These are phyloP conservation scores for Cystofilobasidium capitatum DNA, from an alignment of 768 basidiomycete species.

Conservation along the genomic window DNA sequence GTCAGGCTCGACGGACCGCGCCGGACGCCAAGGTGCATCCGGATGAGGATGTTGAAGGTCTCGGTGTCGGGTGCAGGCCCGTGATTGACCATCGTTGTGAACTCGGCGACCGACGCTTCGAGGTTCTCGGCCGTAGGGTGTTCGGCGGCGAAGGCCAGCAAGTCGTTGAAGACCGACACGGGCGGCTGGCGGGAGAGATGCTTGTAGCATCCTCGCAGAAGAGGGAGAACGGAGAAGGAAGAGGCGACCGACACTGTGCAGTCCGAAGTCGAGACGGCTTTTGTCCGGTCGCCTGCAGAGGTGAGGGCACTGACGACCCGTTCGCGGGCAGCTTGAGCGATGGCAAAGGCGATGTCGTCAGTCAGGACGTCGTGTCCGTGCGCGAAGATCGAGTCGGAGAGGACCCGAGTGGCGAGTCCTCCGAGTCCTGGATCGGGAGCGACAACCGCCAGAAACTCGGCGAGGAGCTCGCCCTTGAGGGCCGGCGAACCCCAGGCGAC, in stretches of 20 bases:
- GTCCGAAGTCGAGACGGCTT: not conserved
- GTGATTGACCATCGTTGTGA: conserved; percentile 4
- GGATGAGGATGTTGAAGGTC: not conserved
- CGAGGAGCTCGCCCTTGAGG: not conserved
- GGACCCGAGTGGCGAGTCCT: conserved; percentile 6
- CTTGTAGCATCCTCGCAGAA: conserved; percentile 8
- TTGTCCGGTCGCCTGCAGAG: not conserved
- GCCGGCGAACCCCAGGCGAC: conserved; percentile 1
- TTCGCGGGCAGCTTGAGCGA: not conserved
- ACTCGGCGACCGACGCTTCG: not conserved
- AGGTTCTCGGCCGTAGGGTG: conserved; percentile 12
- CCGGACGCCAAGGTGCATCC: not conserved
- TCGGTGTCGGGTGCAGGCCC: not conserved
- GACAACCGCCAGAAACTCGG: not conserved
- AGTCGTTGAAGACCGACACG: not conserved
- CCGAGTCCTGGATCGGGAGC: conserved; percentile 3
- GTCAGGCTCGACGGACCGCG: not conserved
- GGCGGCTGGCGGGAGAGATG: not conserved
- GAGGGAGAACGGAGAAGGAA: conserved; percentile 10
- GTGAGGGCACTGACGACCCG: conserved; percentile 1
- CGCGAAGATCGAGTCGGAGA: not conserved
- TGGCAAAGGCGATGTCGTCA: conserved; percentile 7
- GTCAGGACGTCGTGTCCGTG: conserved; percentile 9
- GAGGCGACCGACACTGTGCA: not conserved
- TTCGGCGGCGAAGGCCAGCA: not conserved